Evolutionary conservation across 768 basidiomycete genomes (phyloP), one percentile per base, ranked within the genome.

Genomic region (Boletales sp.): DNA sequence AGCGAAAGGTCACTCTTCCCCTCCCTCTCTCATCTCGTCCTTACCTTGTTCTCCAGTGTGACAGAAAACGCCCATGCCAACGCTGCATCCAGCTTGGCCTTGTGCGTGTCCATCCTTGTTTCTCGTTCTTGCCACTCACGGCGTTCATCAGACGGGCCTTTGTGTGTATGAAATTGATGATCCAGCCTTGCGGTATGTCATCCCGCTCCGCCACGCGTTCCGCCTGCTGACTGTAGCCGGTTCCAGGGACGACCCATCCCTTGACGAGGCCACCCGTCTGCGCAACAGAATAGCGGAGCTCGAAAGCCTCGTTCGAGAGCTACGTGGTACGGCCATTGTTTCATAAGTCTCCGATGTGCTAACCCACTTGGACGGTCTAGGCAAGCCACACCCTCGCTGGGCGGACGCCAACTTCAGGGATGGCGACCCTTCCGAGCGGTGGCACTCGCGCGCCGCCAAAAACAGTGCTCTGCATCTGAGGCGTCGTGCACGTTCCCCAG

Each of bases 161-260:
- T 95, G 93, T 66, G 91, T 95, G 1, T 95, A 95, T 58, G 93
- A 95, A 64, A 88, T 94, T 56, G 93, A 94, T 65, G 92, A 92
- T 69, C 89, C 89, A 13, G 84, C 86, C 10, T 70, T 87, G 34
- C 78, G 87, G 90, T 88, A 56, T 15, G 55, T 34, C 50, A 8
- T 25, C 13, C 17, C 44, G 34, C 43, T 32, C 41, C 5, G 47
- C 44, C 46, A 11, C 40, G 25, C 14, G 13, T 34, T 15, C 34
- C 34, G 15, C 31, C 28, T 44, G 6, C 48, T 47, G 18, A 51
- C 6, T 38, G 33, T 49, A 49, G 31, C 25, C 2, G 10, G 5
- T 51, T 48, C 5, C 67, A 90, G 90, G 67, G 89, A 92, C 64
- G 90, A 94, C 70, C 90, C 91, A 11, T 81, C 83, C 40, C 68